phyloP scores from a whole-genome alignment of 352 stramenopile species.

The Phytophthora vignae region DNA sequence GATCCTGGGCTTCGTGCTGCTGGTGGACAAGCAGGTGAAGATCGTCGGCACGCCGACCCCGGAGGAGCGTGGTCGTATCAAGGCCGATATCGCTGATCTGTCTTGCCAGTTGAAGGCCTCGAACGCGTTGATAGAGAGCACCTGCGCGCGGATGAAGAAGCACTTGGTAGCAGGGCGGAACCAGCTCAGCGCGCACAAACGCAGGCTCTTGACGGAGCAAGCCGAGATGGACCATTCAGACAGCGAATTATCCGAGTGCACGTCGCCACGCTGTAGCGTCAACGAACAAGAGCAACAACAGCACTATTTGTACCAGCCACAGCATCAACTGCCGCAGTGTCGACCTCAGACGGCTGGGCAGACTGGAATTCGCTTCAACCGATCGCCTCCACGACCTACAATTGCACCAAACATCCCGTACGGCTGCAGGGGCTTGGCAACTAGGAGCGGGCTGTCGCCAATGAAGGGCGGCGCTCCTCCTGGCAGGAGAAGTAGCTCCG shows the following conservation, averaged over 20 bases:
- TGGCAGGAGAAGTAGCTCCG: conserved; percentile 14
- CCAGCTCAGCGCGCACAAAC: conserved; percentile 66
- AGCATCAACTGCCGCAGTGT: conserved; percentile 13
- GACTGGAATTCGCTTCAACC: conserved; percentile 31
- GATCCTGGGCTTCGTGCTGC: conserved; percentile 69
- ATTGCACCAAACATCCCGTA: conserved; percentile 26
- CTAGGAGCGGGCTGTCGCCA: conserved; percentile 17
- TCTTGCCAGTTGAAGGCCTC: conserved; percentile 64
- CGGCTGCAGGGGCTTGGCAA: conserved; percentile 23
- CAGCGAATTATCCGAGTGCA: conserved; percentile 28
- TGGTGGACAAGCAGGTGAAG: conserved; percentile 83
- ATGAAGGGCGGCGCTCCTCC: conserved; percentile 14
- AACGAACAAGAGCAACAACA: conserved; percentile 36
- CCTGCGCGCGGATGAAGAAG: conserved; percentile 71
- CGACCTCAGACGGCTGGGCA: conserved; percentile 17
- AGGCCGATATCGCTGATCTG: conserved; percentile 70
- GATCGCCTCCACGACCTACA: conserved; percentile 31
- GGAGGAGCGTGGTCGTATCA: conserved; percentile 56
- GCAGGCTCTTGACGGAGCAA: conserved; percentile 38
- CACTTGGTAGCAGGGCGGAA: conserved; percentile 51
- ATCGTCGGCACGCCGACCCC: conserved; percentile 57
- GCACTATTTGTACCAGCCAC: conserved; percentile 20
- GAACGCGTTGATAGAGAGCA: conserved; percentile 61
- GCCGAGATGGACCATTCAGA: conserved; percentile 29
- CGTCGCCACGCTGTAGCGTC: conserved; percentile 26